Evolutionary conservation across 371 early-diverging fungal genomes (phyloP), one percentile per base, ranked within the genome.

Genomic region (Mortierella sp.): DNA sequence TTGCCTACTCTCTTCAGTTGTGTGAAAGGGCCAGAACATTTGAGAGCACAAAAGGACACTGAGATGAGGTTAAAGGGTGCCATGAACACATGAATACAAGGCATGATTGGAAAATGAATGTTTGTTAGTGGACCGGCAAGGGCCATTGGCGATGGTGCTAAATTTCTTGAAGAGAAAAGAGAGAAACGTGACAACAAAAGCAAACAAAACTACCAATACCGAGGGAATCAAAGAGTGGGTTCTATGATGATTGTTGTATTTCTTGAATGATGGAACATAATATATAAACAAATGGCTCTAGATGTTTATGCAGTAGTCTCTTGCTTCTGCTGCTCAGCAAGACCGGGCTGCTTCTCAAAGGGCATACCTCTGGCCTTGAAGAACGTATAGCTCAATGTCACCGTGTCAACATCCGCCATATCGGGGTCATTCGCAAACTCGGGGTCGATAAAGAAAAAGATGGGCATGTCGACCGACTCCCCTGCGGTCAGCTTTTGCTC

Each of bases 401-500:
- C 95, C n/a, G 96, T 95, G 73, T 94, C 93, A 8, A 98, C 97
- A 81, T 98, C 97, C 84, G 95, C 95, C 97, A 98, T 97, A 83
- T 95, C 91, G 38, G 98, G 99, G 88, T 99, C 99, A n/a, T 94
- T 92, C 51, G 95, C 93, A 89, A 99, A 96, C 86, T 97, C 99
- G 12, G 99, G 99, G 81, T 99, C 99, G 74, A 99, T 95, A 83
- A 97, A 99, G 90, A 99, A 99, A 82, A 99, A 99, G 46, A 99
- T 98, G 11, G 99, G 99, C 99, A 99, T 99, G 80, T 99, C 99
- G 5, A 99, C 97, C 77, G 97, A 95, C 88, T 99, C 99, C 2
- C 94, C 94, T 0, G 99, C 95, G 49, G 89, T 92, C 74, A 99
- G 89, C 88, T 94, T 95, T 88, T 99, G 99, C 85, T 99, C 99